Conservation (phyloP, 495 filamentous ascomycete species). For the Hypoxylon rickii region DNA sequence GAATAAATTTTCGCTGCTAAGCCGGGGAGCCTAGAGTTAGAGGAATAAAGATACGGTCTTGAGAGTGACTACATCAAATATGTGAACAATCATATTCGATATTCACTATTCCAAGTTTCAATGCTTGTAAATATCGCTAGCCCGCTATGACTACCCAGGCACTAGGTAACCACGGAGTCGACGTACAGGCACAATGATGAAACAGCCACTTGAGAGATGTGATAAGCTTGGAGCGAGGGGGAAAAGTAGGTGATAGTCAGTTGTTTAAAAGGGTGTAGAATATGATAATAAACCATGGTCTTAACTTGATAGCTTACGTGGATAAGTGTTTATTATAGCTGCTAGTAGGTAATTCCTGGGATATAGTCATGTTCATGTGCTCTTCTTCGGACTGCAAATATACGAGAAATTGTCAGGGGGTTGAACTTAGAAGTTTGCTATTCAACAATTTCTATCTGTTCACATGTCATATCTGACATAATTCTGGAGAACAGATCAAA, state of each 20-base stretch:
- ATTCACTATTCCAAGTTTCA: neutral
- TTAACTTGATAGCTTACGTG: too few species aligned
- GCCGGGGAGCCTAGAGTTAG: neutral
- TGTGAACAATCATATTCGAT: neutral
- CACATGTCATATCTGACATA: too few species aligned
- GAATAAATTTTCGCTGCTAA: neutral
- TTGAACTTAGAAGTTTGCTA: too few species aligned
- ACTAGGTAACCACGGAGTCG: slow-evolving; percentile 4
- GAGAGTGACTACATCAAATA: neutral
- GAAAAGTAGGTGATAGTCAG: neutral
- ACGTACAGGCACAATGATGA: slow-evolving; percentile 2
- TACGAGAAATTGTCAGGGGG: too few species aligned
- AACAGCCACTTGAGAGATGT: neutral
- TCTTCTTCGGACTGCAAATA: too few species aligned
- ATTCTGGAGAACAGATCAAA: too few species aligned
- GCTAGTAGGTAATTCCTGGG: too few species aligned
- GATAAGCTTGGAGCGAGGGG: neutral
- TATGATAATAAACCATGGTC: too few species aligned
- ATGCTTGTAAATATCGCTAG: neutral
- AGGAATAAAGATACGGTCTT: neutral
- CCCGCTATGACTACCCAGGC: neutral
- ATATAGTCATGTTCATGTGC: too few species aligned
- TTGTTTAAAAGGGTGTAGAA: neutral
- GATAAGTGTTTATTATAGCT: neutral
- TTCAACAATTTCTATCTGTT: too few species aligned